These are phyloP conservation scores for Fraxinus pennsylvanica DNA, from an alignment of 257 asterid species.

Conservation along the genomic window DNA sequence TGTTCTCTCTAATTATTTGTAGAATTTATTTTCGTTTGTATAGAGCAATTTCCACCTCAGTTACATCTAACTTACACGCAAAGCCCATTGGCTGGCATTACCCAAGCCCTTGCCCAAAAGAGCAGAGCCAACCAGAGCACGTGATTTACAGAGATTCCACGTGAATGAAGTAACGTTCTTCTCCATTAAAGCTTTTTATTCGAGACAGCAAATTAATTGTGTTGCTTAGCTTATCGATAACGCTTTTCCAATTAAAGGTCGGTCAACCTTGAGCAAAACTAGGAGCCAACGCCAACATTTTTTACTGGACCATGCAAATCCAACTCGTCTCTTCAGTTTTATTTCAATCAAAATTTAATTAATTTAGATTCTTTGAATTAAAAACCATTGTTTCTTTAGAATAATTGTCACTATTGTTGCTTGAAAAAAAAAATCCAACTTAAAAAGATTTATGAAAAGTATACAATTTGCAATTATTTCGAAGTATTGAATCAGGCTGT, in stretches of 20 bases:
- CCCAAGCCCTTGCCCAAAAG: neutral
- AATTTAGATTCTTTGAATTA: too few species aligned
- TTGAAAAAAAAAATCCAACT: too few species aligned
- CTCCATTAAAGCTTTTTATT: neutral
- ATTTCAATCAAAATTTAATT: too few species aligned
- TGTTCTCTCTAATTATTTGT: too few species aligned
- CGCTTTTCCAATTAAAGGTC: neutral
- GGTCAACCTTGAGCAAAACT: neutral
- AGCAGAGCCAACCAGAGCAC: neutral
- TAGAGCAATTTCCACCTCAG: neutral
- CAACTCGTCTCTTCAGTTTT: too few species aligned
- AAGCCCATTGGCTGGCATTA: neutral
- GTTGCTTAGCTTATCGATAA: neutral
- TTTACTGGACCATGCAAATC: too few species aligned
- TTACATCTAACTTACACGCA: neutral
- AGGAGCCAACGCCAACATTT: neutral
- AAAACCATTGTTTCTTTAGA: too few species aligned
- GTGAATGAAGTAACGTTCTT: neutral
- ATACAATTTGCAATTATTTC: too few species aligned
- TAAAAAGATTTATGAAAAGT: too few species aligned
- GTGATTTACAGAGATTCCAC: neutral
- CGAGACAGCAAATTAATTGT: neutral
- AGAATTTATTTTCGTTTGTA: too few species aligned
- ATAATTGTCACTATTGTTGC: too few species aligned
- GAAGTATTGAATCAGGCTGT: too few species aligned